Percentiles rank a stretch among this genome's conserved stretches.
These are phyloP conservation scores for Endocladia muricata DNA, from an alignment of 31 red algal genomes.

Conservation along the genomic window DNA sequence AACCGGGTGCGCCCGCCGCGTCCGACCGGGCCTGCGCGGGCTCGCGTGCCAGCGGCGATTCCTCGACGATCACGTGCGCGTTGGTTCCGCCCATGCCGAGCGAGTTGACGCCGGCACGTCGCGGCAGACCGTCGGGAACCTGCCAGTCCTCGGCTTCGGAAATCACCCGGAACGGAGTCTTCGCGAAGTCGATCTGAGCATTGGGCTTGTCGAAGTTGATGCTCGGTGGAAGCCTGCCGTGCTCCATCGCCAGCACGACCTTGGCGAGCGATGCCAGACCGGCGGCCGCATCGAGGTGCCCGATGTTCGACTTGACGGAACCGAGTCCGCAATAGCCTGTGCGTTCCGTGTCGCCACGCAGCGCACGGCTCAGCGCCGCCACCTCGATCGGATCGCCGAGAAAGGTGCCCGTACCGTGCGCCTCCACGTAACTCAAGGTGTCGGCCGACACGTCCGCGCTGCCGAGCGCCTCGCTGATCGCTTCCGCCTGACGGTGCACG, in stretches of 20 bases:
- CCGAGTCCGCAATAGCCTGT: neutral
- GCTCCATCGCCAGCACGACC: neutral
- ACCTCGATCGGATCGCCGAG: conserved; percentile 27
- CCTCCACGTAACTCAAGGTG: conserved; percentile 6
- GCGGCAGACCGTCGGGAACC: neutral
- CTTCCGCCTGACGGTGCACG: neutral
- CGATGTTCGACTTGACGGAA: conserved; percentile 25
- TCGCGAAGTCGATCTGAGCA: conserved; percentile 4
- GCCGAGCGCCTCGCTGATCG: neutral
- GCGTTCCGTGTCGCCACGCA: neutral
- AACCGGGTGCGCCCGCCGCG: no score
- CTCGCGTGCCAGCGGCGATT: no score
- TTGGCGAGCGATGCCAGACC: conserved; percentile 8
- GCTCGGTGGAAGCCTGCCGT: neutral
- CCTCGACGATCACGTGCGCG: no score
- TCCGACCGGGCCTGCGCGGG: no score
- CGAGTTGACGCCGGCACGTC: neutral
- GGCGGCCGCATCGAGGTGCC: conserved; percentile 10
- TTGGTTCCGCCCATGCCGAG: neutral
- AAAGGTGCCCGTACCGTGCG: conserved; percentile 23
- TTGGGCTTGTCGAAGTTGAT: conserved; percentile 21
- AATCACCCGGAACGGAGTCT: conserved; percentile 3
- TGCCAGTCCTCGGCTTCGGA: conserved; percentile 2
- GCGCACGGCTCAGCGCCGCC: neutral
- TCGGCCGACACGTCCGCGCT: neutral